Conservation (phyloP, 495 filamentous ascomycete species). For the Achaetomiella virescens region DNA sequence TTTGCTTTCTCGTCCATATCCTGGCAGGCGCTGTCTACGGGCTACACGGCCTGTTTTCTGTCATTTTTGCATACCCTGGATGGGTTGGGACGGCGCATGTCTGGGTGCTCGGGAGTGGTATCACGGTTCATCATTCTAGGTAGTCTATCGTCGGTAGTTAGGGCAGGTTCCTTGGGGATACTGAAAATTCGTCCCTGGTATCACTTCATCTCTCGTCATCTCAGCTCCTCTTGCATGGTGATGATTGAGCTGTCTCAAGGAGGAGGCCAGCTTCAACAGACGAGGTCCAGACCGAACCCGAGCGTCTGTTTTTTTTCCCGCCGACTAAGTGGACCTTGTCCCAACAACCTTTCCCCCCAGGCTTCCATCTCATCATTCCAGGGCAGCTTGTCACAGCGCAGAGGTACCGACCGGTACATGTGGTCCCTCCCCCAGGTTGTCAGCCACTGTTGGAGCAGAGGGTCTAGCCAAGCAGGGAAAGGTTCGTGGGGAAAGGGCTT, state of each 20-base stretch:
- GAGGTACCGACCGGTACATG: neutral
- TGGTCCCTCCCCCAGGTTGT: neutral
- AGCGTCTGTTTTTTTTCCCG: neutral
- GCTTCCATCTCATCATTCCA: neutral
- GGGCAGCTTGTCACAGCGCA: neutral
- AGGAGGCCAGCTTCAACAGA: no score
- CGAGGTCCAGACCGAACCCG: neutral
- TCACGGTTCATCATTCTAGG: neutral
- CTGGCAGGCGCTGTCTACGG: neutral
- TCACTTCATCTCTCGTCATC: neutral
- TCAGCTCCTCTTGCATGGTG: no score
- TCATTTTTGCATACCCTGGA: constrained; percentile 8
- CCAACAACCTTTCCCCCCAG: neutral
- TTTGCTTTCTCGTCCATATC: neutral
- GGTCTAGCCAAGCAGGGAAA: constrained; percentile 9
- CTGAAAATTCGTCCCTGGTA: neutral
- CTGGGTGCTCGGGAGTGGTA: neutral
- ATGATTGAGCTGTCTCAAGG: no score
- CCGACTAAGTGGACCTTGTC: neutral
- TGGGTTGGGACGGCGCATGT: neutral
- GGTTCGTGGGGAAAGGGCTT: constrained; percentile 1
- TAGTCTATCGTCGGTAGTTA: neutral
- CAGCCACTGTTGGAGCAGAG: constrained; percentile 2
- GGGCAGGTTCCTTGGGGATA: neutral
- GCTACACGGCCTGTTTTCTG: neutral